Evolutionary conservation across 2,329 filamentous ascomycete species (phyloP).

Genomic region (Exophiala sideris): DNA sequence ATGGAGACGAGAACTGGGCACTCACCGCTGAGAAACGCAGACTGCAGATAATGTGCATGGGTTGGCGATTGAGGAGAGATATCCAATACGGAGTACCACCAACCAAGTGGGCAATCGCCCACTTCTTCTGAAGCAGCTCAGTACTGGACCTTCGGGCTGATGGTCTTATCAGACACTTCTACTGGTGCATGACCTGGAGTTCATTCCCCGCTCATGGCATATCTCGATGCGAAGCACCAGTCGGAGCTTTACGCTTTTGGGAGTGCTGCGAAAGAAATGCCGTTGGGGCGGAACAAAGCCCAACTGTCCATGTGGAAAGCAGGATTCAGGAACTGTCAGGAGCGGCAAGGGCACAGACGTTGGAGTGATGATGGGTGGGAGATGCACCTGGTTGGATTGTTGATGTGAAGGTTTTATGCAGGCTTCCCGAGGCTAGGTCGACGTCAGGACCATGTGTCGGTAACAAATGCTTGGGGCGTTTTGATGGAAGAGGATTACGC

Average conservation of each 20-base stretch:
- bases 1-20: no score
- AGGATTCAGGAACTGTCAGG: no score
- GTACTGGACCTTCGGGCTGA: conserved; percentile 4
- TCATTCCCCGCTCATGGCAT: conserved; percentile 9
- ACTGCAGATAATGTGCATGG: no score
- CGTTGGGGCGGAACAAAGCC: no score
- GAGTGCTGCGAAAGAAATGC: no score
- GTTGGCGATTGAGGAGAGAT: not conserved
- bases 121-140: not conserved
- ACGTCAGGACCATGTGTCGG: not conserved
- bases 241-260: no score
- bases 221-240: not conserved
- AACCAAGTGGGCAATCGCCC: not conserved
- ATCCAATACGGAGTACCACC: not conserved
- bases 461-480: no score
- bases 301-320: no score
- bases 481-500: no score
- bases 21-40: no score
- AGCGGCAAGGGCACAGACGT: not conserved
- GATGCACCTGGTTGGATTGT: not conserved
- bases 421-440: not conserved
- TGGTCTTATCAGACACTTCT: conserved; percentile 14
- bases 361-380: not conserved
- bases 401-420: not conserved
- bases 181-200: conserved; percentile 2